phyloP scores from a whole-genome alignment of 345 rosid species.

The Salix dunnii region DNA sequence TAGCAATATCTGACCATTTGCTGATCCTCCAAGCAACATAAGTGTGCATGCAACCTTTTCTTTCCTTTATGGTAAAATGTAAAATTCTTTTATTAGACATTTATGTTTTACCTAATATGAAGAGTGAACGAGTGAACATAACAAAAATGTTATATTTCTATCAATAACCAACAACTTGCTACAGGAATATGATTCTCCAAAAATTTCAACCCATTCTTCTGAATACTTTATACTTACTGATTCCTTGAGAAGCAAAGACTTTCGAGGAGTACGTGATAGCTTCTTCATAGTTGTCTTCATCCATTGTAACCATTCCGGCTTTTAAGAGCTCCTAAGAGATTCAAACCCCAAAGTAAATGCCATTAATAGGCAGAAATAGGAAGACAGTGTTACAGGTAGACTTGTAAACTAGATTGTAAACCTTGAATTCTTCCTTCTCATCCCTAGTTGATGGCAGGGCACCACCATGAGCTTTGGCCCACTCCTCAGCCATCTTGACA shows the following conservation, averaged over 20 bases:
- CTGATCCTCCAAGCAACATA: not conserved
- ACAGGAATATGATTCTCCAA: not conserved
- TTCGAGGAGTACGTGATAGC: conserved; percentile 84
- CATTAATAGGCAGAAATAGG: conserved; percentile 16
- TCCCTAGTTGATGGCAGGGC: conserved; percentile 79
- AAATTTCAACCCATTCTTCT: conserved; percentile 10
- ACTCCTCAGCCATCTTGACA: conserved; percentile 76
- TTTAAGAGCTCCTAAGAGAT: conserved; percentile 72
- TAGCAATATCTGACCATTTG: not conserved
- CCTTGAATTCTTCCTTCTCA: conserved; percentile 92
- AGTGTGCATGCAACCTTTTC: not conserved
- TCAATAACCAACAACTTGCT: not conserved
- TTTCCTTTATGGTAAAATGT: not conserved
- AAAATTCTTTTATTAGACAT: not conserved
- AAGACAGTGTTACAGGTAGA: too few relatives aligned
- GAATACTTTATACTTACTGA: conserved; percentile 56
- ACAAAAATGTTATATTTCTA: not conserved
- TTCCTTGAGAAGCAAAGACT: conserved; percentile 86
- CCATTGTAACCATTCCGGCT: conserved; percentile 58
- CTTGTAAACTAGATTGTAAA: conserved; percentile 17
- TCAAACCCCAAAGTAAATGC: conserved; percentile 19
- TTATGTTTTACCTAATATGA: not conserved
- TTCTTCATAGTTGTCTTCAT: conserved; percentile 95
- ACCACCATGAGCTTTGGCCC: conserved; percentile 71
- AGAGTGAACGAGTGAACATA: not conserved